Percentiles rank a stretch among this genome's conserved stretches.
These are phyloP conservation scores for Penicilliopsis zonata DNA, from an alignment of 495 filamentous ascomycete species.

Conservation along the genomic window DNA sequence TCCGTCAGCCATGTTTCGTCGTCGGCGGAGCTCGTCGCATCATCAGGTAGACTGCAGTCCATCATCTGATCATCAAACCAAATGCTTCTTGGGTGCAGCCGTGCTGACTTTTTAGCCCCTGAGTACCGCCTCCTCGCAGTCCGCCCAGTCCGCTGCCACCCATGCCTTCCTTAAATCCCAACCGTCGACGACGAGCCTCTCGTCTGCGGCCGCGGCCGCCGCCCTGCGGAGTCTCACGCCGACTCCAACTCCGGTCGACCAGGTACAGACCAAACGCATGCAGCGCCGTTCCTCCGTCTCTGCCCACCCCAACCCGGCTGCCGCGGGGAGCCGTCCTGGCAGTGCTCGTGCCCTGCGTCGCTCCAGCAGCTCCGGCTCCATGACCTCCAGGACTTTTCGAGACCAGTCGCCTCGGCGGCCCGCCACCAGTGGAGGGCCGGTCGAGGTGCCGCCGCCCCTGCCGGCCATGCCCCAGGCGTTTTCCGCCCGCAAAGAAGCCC, in stretches of 20 bases:
- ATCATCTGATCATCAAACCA: too few species aligned
- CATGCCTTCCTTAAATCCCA: conserved; percentile 65
- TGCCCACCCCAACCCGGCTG: conserved; percentile 46
- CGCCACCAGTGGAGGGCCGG: conserved; percentile 27
- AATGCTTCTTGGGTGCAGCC: too few species aligned
- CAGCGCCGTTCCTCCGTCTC: conserved; percentile 59
- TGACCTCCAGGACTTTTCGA: conserved; percentile 78
- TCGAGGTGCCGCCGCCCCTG: conserved; percentile 48
- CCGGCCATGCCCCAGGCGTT: conserved; percentile 51
- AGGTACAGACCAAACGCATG: conserved; percentile 81
- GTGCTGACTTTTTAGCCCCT: conserved; percentile 45
- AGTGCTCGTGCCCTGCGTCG: conserved; percentile 43
- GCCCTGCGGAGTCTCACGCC: conserved; percentile 66
- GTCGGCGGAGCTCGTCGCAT: conserved; percentile 38
- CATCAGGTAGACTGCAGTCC: too few species aligned
- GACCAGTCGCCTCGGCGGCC: conserved; percentile 48
- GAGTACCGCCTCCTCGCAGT: conserved; percentile 47
- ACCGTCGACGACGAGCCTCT: conserved; percentile 53
- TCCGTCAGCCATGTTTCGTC: conserved; percentile 37
- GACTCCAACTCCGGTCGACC: conserved; percentile 62
- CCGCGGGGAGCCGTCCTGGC: conserved; percentile 22
- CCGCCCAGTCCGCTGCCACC: conserved; percentile 62
- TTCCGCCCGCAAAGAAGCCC: conserved; percentile 16
- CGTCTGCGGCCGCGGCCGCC: conserved; percentile 72
- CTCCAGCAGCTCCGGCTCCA: conserved; percentile 60